Base-by-base conservation (phyloP, 1,284 basidiomycete species). In the Phlebopus sp. region DNA sequence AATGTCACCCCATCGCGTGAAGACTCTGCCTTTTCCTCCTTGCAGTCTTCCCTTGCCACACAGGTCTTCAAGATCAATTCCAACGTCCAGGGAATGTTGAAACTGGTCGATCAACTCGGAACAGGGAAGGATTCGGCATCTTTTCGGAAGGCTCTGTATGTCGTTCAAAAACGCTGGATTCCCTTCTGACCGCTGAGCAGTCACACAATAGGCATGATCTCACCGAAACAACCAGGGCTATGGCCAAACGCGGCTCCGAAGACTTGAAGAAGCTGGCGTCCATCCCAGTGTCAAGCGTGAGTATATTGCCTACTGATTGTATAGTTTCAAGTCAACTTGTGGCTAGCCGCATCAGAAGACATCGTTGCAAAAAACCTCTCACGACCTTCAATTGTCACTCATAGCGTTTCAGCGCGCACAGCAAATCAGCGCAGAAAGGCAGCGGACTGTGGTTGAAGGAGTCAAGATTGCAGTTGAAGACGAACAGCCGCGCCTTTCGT, bases 31-130 rank as follows among this genome's bases (percentile, higher is more conserved):
- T 99, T 97, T 68, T 73, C 80, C 17, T 75, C 75, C 37, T 74
- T 97, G 15, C 92, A 97, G 61, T 86, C 86, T 21, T 88, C 89
- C 15, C 77, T 99, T 43, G 92, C 92, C 1, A 78, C 98, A 14
- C 96, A 98, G 67, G 90, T 97, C 52, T 98, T 99, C 85, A 97
- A 98, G 79, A 93, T 99, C 74, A 96, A 97, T 63, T 83, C 90
- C 52, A 99, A 99, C 69, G 93, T 98, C 5, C 90, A 95, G 59
- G 95, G 91, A 11, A 96, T 99, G 44, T 73, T 93, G 62, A 92
- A 92, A 65, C 77, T 96, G 18, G 89, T 99, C 10, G 91, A 97
- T 60, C 89, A 96, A 66, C 77, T 97, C 3, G 93, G 93, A 4
- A 90, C 86, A 0, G 72, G 72, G 18, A 82, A 83, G 58, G 94